Percentiles rank a stretch among this genome's conserved stretches.
Evolutionary conservation across 202 grass and related monocot species (phyloP).

Genomic region (Carex sylvatica): DNA sequence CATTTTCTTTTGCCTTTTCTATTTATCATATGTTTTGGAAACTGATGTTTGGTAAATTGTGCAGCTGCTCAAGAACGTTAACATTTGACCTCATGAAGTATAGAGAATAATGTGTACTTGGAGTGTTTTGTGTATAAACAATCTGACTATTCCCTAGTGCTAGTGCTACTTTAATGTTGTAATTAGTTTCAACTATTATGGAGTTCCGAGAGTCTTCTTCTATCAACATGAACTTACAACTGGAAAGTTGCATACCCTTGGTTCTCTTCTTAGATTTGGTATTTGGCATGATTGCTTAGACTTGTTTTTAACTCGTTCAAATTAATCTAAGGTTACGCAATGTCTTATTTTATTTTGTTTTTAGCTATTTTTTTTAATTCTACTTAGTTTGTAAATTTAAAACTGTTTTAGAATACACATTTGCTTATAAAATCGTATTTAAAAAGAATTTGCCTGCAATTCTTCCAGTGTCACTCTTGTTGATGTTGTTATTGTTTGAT

Average conservation of each 20-base stretch:
- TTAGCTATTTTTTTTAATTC: no score
- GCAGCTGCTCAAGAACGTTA: slow-evolving; percentile 92
- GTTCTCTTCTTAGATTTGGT: background rate
- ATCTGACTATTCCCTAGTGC: slow-evolving; percentile 9
- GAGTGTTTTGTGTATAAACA: slow-evolving; percentile 4
- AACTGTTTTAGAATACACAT: no score
- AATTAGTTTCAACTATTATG: slow-evolving; percentile 5
- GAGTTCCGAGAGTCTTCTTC: background rate
- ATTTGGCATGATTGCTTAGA: background rate
- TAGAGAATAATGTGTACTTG: slow-evolving; percentile 41
- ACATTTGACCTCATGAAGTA: slow-evolving; percentile 90
- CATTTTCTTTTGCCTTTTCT: background rate
- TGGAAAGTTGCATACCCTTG: background rate
- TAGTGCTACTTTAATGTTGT: slow-evolving; percentile 12
- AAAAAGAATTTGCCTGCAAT: background rate
- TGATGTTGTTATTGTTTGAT: background rate
- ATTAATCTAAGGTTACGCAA: no score
- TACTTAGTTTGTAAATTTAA: no score
- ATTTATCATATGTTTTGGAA: background rate
- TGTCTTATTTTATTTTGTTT: no score
- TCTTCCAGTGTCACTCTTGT: background rate
- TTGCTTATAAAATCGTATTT: no score
- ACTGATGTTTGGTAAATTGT: slow-evolving; percentile 24
- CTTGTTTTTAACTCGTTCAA: background rate
- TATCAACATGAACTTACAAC: background rate